These are phyloP conservation scores for Leonotis leonurus DNA, from an alignment of 257 asterid species.

Conservation along the genomic window DNA sequence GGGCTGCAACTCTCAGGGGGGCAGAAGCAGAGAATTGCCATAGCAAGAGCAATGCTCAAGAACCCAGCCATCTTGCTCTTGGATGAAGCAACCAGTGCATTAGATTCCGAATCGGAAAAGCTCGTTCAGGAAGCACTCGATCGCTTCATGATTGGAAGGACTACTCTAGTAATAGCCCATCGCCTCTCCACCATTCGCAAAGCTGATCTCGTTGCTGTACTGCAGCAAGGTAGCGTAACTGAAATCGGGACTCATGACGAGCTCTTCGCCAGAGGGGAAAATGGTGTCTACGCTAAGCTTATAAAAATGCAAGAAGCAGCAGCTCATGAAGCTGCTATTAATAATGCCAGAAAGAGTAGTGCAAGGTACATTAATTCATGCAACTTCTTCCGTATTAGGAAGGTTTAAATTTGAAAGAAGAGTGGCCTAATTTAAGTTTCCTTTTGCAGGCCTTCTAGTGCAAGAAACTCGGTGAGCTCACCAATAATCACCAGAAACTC, in stretches of 20 bases:
- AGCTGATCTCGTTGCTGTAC: slow-evolving; percentile 86
- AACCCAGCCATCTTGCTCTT: slow-evolving; percentile 72
- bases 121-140: slow-evolving; percentile 92
- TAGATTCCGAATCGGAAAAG: slow-evolving; percentile 87
- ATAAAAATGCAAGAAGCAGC: slow-evolving; percentile 81
- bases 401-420: not conserved
- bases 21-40: slow-evolving; percentile 89
- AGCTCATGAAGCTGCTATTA: slow-evolving; percentile 76
- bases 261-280: slow-evolving; percentile 66
- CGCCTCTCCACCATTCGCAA: slow-evolving; percentile 84
- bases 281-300: slow-evolving; percentile 69
- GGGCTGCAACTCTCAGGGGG: slow-evolving; percentile 93
- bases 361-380: slow-evolving; percentile 44
- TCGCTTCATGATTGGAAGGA: slow-evolving; percentile 88
- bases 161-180: slow-evolving; percentile 92
- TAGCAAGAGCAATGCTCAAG: slow-evolving; percentile 89
- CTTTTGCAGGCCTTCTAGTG: slow-evolving; percentile 81
- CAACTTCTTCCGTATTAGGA: not conserved
- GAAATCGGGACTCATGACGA: slow-evolving; percentile 90
- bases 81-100: slow-evolving; percentile 91
- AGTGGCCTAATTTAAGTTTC: not conserved
- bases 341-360: slow-evolving; percentile 76
- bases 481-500: slow-evolving; percentile 83
- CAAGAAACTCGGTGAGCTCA: slow-evolving; percentile 88
- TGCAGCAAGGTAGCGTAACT: slow-evolving; percentile 53